phyloP scores from a whole-genome alignment of 352 stramenopile genomes.

The Vaucheria bursata region DNA sequence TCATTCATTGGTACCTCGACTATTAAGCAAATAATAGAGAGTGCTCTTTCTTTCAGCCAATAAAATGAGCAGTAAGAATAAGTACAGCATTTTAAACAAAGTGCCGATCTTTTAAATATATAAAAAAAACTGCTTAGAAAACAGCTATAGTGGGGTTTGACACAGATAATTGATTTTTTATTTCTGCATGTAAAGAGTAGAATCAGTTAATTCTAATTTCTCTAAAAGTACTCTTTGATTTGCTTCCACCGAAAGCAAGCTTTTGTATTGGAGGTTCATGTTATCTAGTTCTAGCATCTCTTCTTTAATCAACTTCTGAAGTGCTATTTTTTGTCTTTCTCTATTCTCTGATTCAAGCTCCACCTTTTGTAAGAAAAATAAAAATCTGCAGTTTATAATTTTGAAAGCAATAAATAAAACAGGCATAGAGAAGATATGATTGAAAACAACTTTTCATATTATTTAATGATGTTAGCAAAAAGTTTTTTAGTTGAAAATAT shows the following conservation, averaged over 20 bases:
- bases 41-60: too few species aligned
- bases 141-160: too few species aligned
- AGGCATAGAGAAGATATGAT: background rate
- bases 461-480: background rate
- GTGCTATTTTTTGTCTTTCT: conserved; percentile 39
- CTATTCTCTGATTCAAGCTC: conserved; percentile 51
- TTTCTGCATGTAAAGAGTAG: too few species aligned
- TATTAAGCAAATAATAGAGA: too few species aligned
- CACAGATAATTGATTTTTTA: too few species aligned
- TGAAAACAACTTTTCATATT: background rate
- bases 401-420: background rate
- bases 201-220: conserved; percentile 43
- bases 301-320: conserved; percentile 51
- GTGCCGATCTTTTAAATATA: too few species aligned
- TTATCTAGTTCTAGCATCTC: conserved; percentile 52
- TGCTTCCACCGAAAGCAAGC: conserved; percentile 48
- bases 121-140: too few species aligned
- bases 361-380: conserved; percentile 22
- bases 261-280: conserved; percentile 50
- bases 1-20: too few species aligned
- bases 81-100: too few species aligned
- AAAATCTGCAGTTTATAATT: background rate
- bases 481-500: background rate
- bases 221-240: conserved; percentile 51
- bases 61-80: too few species aligned